phyloP scores from a whole-genome alignment of 2,329 filamentous ascomycete genomes.

The Coniosporium tulheliwenetii region DNA sequence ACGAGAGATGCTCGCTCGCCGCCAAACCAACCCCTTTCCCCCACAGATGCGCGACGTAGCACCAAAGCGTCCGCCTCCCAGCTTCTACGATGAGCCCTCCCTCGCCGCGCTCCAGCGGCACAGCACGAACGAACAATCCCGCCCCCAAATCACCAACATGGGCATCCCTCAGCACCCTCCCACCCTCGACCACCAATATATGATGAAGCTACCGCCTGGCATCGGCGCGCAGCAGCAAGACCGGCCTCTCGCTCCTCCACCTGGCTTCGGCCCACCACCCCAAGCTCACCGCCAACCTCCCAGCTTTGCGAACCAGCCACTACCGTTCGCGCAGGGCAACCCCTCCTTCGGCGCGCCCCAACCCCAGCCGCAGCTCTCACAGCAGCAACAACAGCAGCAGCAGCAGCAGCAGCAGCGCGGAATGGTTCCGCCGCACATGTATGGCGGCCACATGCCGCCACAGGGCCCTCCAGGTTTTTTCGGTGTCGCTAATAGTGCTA shows the following conservation, averaged over 20 bases:
- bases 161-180: constrained; percentile 22
- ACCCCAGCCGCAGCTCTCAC: neutral
- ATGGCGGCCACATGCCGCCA: neutral
- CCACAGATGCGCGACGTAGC: no score
- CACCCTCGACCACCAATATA: constrained; percentile 11
- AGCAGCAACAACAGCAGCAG: no score
- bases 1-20: no score
- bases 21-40: no score
- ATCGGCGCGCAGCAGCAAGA: constrained; percentile 1
- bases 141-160: constrained; percentile 21
- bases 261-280: constrained; percentile 11
- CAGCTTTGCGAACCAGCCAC: constrained; percentile 1
- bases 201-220: neutral
- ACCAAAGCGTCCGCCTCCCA: constrained; percentile 11
- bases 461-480: neutral
- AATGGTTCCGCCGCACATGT: neutral
- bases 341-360: neutral
- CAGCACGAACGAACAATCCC: constrained; percentile 15
- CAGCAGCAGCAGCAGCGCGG: neutral
- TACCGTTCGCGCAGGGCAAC: neutral
- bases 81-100: constrained; percentile 14
- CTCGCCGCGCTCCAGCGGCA: constrained; percentile 18
- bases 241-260: constrained; percentile 1
- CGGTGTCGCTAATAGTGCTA: neutral
- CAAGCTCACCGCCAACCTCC: no score